phyloP scores from a whole-genome alignment of 805 yeast species.

The Yarrowia sp. region DNA sequence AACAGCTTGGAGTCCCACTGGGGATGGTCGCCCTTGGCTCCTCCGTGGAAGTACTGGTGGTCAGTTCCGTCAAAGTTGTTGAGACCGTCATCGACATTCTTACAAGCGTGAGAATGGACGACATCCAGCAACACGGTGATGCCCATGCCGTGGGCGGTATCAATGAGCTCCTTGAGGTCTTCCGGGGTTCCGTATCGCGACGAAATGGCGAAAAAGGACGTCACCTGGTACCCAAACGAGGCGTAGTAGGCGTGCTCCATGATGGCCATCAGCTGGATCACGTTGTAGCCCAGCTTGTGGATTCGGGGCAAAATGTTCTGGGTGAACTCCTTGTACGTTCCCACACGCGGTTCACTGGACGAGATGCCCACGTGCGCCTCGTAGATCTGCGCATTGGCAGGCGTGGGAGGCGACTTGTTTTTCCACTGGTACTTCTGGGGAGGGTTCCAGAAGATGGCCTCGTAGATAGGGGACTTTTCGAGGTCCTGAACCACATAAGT shows the following conservation, averaged over 20 bases:
- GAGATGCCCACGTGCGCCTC: constrained; percentile 95
- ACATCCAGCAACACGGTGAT: constrained; percentile 83
- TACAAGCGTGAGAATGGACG: constrained; percentile 95
- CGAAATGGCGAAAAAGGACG: constrained; percentile 84
- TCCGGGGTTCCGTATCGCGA: constrained; percentile 96
- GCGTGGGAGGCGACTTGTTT: constrained; percentile 56
- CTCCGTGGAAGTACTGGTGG: constrained; percentile 89
- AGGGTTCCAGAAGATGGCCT: constrained; percentile 94
- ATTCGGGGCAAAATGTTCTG: constrained; percentile 76
- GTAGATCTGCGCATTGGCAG: constrained; percentile 64
- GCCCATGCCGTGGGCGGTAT: constrained; percentile 86
- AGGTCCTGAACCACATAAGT: constrained; percentile 67
- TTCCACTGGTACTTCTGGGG: constrained; percentile 54
- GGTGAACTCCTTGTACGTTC: constrained; percentile 83
- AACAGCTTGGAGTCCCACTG: constrained; percentile 96
- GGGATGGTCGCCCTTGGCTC: constrained; percentile 83
- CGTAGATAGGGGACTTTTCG: constrained; percentile 53
- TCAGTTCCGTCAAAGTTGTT: constrained; percentile 94
- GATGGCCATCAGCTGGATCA: constrained; percentile 93
- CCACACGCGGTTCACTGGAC: constrained; percentile 80
- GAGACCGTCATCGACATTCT: constrained; percentile 89
- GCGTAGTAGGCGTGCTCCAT: constrained; percentile 99
- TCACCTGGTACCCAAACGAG: constrained; percentile 95
- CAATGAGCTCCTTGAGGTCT: constrained; percentile 84
- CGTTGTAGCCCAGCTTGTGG: constrained; percentile 80